Base-by-base conservation (phyloP, 2,329 filamentous ascomycete genomes). In the Cercospora nicotianae region DNA sequence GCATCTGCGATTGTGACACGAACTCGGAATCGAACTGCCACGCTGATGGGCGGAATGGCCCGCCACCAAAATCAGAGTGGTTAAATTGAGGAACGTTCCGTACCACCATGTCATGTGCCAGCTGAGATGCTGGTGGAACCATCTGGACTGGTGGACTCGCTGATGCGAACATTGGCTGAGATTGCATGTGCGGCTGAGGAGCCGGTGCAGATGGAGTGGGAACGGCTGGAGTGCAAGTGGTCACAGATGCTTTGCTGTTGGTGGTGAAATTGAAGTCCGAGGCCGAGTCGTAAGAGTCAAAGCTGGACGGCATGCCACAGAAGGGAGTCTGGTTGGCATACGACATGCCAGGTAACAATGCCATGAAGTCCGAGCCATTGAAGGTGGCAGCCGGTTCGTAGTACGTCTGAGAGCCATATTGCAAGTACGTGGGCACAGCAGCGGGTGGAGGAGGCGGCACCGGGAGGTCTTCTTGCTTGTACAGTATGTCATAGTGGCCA, bases 401-500 rank as follows among this genome's bases (percentile, higher is more conserved):
- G 63, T 71, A 67, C 20, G 69, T 64, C n/a, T 74, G 70, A 58
- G 68, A 72, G 31, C 66, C 72, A 68, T 72, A 81, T 76, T 72
- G 75, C 39, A 79, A 67, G 58, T 79, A 79, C 33, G 77, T 78
- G 12, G 74, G 71, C n/a, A 77, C 70, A n/a, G 68, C 59, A 55
- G 70, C 69, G 28, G 67, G 68, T 33, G 79, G 75, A 28, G 76
- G 75, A 68, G 65, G 75, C 64, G 69, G 69, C 26, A 74, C 69
- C 60, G 78, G 76, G 16, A 86, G 74, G 72, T 86, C 84, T 71
- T 86, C 85, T 30, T 85, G 82, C 77, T 88, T 89, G 83, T 99
- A 99, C 36, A 98, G 85, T 69, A 99, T 89, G 79, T 98, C 95
- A 79, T 98, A 99, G 80, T 98, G 95, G 68, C 92, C 93, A 51